Base-by-base conservation (phyloP, 2,329 filamentous ascomycete species). In the Teratosphaeria zuluensis region DNA sequence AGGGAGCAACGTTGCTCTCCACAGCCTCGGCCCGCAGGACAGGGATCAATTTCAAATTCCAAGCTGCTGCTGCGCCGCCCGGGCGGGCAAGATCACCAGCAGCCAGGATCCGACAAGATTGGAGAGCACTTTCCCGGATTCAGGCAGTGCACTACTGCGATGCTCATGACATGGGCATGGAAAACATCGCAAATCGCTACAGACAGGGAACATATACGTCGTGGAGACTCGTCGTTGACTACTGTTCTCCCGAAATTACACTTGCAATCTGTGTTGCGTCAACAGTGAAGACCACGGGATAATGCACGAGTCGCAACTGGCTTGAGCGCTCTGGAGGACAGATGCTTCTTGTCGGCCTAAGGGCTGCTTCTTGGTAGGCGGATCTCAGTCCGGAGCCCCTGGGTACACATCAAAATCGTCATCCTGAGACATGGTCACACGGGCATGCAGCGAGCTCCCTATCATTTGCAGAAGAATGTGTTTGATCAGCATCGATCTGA, bases 41-140 rank as follows among this genome's bases (percentile, higher is more conserved):
- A 53, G 32, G 52, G 52, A 53, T 53, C 21, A 4, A 53, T 53
- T 35, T 53, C 52, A 53, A 53, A 53, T 53, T 31, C 52, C 52
- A 31, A 16, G 19, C 24, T 28, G 28, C 52, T 19, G 32, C 52
- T 53, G 28, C 52, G n/a, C 52, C n/a, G 52, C 52, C 31, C 52
- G 42, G 19, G 16, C 21, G 19, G 42, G 42, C 42, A 48, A 48
- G 42, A 48, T 19, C 42, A 11, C 42, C 42, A 48, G 42, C 16
- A 48, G 42, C n/a, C 42, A 48, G 42, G 42, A 48, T 19, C 42
- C n/a, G 16, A 48, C 42, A 21, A 21, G 42, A 48, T 48, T 21
- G n/a, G n/a, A 21, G 42, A 48, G 42, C 42, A 21, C 42, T 19
- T 48, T 48, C n/a, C 42, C 42, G 19, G 16, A 48, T 48, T 11